These are phyloP conservation scores for Microsporum ferrugineum DNA, from an alignment of 2,329 filamentous ascomycete genomes.

Conservation along the genomic window DNA sequence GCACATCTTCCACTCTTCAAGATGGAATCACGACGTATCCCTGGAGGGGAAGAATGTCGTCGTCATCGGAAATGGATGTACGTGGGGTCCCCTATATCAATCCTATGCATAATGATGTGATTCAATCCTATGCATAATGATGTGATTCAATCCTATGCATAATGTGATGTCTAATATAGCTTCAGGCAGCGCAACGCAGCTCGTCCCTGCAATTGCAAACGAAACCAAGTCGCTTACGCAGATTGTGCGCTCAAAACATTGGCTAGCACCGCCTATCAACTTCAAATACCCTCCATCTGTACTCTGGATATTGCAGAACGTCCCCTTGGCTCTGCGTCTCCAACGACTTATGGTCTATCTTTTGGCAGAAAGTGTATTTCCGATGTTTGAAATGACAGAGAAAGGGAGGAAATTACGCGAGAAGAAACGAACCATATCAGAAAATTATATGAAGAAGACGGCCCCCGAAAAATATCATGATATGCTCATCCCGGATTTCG, in stretches of 20 bases:
- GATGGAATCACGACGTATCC: conserved; percentile 19
- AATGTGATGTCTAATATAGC: neutral
- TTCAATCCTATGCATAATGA: neutral
- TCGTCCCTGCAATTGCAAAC: conserved; percentile 23
- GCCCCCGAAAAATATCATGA: conserved; percentile 50
- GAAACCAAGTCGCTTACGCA: conserved; percentile 46
- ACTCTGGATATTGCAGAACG: conserved; percentile 37
- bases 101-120: neutral
- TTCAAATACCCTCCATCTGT: conserved; percentile 40
- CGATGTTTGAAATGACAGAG: conserved; percentile 34
- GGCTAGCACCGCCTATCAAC: conserved; percentile 38
- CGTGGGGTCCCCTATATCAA: neutral
- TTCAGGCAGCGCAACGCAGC: conserved; percentile 20
- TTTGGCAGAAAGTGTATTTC: conserved; percentile 16
- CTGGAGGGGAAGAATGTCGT: conserved; percentile 21
- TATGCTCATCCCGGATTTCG: conserved; percentile 49
- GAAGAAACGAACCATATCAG: conserved; percentile 30
- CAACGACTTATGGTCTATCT: conserved; percentile 28
- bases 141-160: too few species aligned
- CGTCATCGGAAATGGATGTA: conserved; percentile 27
- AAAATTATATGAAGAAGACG: conserved; percentile 37
- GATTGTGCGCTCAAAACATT: conserved; percentile 46
- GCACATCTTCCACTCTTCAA: conserved; percentile 20
- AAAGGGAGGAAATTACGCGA: conserved; percentile 31
- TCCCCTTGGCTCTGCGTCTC: conserved; percentile 35